Evolutionary conservation across 352 stramenopile species (phyloP).

Genomic region (Globisporangium ultimum): DNA sequence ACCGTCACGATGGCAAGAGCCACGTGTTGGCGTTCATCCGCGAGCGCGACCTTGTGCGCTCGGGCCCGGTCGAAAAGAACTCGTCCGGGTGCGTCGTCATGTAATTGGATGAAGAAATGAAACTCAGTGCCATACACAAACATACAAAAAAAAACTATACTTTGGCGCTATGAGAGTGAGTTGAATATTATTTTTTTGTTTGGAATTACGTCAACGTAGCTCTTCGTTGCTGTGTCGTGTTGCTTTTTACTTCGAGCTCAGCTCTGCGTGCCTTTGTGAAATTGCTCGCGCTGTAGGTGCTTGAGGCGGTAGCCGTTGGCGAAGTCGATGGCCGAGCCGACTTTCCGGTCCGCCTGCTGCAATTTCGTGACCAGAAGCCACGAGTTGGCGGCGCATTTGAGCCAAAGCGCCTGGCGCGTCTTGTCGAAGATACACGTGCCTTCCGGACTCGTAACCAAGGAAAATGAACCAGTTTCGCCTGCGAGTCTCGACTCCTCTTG

Average conservation of each 20-base stretch:
- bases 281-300: constrained; percentile 44
- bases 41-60: constrained; percentile 46
- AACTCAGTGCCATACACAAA: neutral
- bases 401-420: constrained; percentile 57
- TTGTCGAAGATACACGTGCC: constrained; percentile 82
- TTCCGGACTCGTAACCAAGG: neutral
- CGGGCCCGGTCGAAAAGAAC: constrained; percentile 52
- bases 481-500: constrained; percentile 3
- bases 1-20: constrained; percentile 34
- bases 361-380: constrained; percentile 74
- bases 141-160: constrained; percentile 3
- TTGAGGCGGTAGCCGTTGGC: constrained; percentile 80
- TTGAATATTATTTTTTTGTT: too few relatives aligned
- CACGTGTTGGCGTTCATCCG: constrained; percentile 67
- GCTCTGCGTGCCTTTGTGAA: constrained; percentile 17
- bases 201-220: too few relatives aligned
- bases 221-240: too few relatives aligned
- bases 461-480: constrained; percentile 14
- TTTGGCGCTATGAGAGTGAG: neutral
- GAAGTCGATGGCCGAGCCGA: constrained; percentile 67
- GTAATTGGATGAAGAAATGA: constrained; percentile 25
- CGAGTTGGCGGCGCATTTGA: constrained; percentile 47
- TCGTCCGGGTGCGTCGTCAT: constrained; percentile 67
- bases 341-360: constrained; percentile 61
- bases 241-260: too few relatives aligned